Percentiles rank a stretch among this genome's conserved stretches.
Conservation (phyloP, 176 grass and related monocot genomes). For the Eragrostis nindensis region DNA sequence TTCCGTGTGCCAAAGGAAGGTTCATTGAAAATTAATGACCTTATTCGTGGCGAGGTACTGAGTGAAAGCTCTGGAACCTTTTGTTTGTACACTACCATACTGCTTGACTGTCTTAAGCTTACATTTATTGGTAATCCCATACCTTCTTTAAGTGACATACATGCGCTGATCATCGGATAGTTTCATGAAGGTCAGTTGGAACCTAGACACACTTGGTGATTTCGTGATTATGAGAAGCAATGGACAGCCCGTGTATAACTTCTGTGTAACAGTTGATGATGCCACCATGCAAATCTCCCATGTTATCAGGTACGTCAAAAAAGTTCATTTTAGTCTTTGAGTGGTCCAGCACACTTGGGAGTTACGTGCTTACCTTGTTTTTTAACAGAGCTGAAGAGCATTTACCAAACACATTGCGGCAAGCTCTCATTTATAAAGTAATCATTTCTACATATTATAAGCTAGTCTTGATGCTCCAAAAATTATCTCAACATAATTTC, state of each 20-base stretch:
- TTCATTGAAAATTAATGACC: constrained; percentile 83
- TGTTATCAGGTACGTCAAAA: constrained; percentile 75
- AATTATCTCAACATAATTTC: background rate
- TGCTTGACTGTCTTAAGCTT: constrained; percentile 4
- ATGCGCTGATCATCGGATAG: constrained; percentile 66
- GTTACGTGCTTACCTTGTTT: constrained; percentile 11
- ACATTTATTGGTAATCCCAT: background rate
- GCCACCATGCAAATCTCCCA: constrained; percentile 93
- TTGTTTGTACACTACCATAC: background rate
- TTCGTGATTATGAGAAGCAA: constrained; percentile 99
- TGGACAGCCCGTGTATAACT: constrained; percentile 99
- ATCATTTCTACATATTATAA: constrained; percentile 18
- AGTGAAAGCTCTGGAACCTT: background rate
- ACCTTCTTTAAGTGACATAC: constrained; percentile 22
- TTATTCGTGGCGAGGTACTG: constrained; percentile 94
- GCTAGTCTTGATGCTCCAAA: background rate
- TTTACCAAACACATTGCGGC: constrained; percentile 95
- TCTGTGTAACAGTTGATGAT: constrained; percentile 98
- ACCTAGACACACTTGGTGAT: constrained; percentile 86
- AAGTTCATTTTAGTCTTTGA: constrained; percentile 10
- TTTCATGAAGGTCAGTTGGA: constrained; percentile 99
- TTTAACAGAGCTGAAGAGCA: constrained; percentile 88
- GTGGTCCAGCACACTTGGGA: background rate
- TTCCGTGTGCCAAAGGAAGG: constrained; percentile 89
- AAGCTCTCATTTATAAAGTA: constrained; percentile 98